Base-by-base conservation (phyloP, 495 filamentous ascomycete genomes). In the Trichoderma asperelloides region DNA sequence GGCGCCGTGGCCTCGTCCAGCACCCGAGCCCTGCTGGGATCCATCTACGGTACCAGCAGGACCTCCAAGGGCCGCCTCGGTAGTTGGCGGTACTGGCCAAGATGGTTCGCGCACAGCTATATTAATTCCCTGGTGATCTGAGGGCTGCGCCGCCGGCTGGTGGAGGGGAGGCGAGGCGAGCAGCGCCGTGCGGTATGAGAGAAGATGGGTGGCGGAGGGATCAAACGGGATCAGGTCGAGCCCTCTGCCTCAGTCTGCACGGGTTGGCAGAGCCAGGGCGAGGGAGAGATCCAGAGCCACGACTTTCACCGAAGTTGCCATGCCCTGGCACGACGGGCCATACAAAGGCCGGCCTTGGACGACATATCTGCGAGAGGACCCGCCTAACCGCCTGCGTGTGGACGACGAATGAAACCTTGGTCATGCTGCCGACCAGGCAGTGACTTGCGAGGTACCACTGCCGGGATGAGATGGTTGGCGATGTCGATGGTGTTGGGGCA, bases 261-360 rank as follows among this genome's bases (percentile, higher is more conserved):
- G 27, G 55, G 23, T 28, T 60, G 55, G 55, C 49, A 55, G 49
- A 21, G 49, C 55, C 21, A 28, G 43, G 33, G 33, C 33, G 33
- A 37, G 33, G 55, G 55, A 60, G 23, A 60, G 27, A 30, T 30
- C 27, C 55, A 60, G 25, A 60, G 55, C 55, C 55, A 60, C 55
- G 55, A 60, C 55, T 21, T 60, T 60, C 55, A 60, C 55, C 55
- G 55, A 60, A 60, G 55, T 60, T 60, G 55, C 55, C 55, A 60
- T 60, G 55, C 55, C 55, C 55, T 60, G 55, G 55, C 30, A 60
- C 27, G 55, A 60, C 55, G 55, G 55, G 55, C 55, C 55, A 60
- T 21, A 60, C 55, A 60, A 60, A 60, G n/a, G 55, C 43, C 23
- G 55, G n/a, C 55, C 27, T 18, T 60, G 55, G 55, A 60, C 23